A percentile compares a stretch with the other conserved stretches of the same genome.
phyloP scores from a whole-genome alignment of 305 asterid species.

The Caryopteris hybrid region DNA sequence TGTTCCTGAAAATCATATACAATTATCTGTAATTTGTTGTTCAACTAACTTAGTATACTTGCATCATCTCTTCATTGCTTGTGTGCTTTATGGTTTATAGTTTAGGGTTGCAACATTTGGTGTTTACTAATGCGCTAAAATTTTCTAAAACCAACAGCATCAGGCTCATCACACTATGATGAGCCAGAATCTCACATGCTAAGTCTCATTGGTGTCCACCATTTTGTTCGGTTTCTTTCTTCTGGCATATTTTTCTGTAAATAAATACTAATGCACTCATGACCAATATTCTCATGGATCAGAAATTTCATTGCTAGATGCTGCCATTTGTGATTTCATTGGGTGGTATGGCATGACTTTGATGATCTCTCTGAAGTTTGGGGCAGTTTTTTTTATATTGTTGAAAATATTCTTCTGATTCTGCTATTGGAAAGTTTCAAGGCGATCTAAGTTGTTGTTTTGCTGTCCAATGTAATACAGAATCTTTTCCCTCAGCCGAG shows the following conservation, averaged over 20 bases:
- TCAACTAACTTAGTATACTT: neutral
- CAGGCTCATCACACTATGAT: conserved; percentile 11
- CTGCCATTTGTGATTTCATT: neutral
- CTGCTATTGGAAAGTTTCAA: neutral
- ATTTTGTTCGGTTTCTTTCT: neutral
- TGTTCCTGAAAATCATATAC: too few relatives aligned
- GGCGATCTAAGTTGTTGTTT: neutral
- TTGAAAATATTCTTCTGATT: conserved; percentile 11
- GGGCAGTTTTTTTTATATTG: neutral
- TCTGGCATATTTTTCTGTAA: neutral
- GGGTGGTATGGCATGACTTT: neutral
- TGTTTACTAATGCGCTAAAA: neutral
- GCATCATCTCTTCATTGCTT: neutral
- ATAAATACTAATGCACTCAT: neutral
- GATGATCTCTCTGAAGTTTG: conserved; percentile 10
- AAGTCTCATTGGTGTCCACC: neutral
- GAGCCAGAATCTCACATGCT: neutral
- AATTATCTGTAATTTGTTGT: neutral
- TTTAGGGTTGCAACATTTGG: neutral
- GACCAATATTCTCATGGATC: neutral
- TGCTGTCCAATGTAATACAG: conserved; percentile 13
- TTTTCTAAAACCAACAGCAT: neutral
- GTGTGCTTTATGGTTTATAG: neutral
- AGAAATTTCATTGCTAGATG: neutral
- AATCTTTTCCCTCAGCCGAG: conserved; percentile 26